Evolutionary conservation across 2,329 filamentous ascomycete genomes (phyloP), one percentile per base, ranked within the genome.

Genomic region (Botrytis hyacinthi): DNA sequence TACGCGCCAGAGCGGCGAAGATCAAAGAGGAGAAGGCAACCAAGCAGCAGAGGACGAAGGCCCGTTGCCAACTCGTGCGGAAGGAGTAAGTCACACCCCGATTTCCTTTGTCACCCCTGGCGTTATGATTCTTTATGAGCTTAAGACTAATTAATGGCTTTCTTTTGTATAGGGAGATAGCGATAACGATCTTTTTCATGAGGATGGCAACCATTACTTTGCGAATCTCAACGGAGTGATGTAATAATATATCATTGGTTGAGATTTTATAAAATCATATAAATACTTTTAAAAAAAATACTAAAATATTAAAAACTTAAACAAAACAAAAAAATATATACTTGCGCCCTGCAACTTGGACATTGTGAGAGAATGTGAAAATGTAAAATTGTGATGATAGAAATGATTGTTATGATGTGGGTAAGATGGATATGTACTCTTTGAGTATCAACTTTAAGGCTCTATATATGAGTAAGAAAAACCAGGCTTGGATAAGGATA

Each of bases 251-350:
- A 26, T 26, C 12, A 7, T 16, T 26, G 1, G 4, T 51, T n/a
- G 22, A 22, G 12, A 51, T 4, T n/a, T 6, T 2, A 2, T 7
- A 2, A 48, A 48, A 22, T 16, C 16, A n/a, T n/a, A 0, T 20
- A 37, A 51, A 66, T 9, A n/a, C 9, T 35, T 35, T 14, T 1
- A n/a, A 54, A 54, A 65, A 16, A 37, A 51, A 9, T 29, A 32
- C 1, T 4, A 35, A 48, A 16, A 22, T 35, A 26, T 6, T 3
- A 18, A 26, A 51, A 37, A 35, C 1, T 26, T 18, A 26, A n/a
- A 66, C 22, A 35, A 51, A 66, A 8, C 44, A 20, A 44, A 48
- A n/a, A n/a, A n/a, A n/a, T n/a, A n/a, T n/a, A 6, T 26, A 48
- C 3, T 9, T 66, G 37, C 9, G 1, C 37, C 10, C 10, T 3